Evolutionary conservation across 306 rosid genomes (phyloP), one percentile per base, ranked within the genome.

Genomic region (Boehmeria nivea): DNA sequence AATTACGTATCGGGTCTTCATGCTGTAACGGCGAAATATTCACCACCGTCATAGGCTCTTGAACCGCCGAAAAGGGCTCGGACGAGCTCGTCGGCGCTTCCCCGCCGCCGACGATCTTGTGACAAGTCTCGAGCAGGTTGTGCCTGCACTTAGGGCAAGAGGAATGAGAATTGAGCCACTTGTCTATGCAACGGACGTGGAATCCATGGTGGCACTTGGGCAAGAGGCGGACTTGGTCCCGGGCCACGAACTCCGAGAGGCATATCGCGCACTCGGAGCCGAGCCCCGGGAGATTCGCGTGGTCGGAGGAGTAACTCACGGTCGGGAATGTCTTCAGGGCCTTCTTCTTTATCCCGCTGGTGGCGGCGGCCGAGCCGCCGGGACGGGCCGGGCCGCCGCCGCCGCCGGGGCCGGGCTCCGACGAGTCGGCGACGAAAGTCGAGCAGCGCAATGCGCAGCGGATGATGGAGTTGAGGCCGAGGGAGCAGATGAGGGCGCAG

Each of bases 61-160:
- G 78, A 44, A 65, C 74, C 17, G 47, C 46, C 0, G 44, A 12
- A 28, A 49, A 10, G 17, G 36, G 18, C 0, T 24, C 77, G 0
- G 86, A 66, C 1, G 79, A 51, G 68, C 69, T 74, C 10, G 47
- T 12, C 8, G 63, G 87, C 21, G 6, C 8, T 6, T 20, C 42
- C 10, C 27, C 37, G 67, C 64, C 66, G 12, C 82, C 91, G 14
- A 76, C 79, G 49, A 91, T 91, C 68, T 91, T 91, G 9, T 83
- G 76, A 42, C 89, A 87, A 0, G 93, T 91, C 39, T 74, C 89
- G 14, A 91, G 72, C 3, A 91, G 81, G 75, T 87, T 80, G 26
- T 84, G 93, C 42, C 98, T 72, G 51, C 98, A 91, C 61, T 80
- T 91, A 9, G 98, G 98, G 76, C 98, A 91, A 2, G 98, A 91